Evolutionary conservation across 768 basidiomycete genomes (phyloP), one percentile per base, ranked within the genome.

Genomic region (Cyclocybe cylindracea): DNA sequence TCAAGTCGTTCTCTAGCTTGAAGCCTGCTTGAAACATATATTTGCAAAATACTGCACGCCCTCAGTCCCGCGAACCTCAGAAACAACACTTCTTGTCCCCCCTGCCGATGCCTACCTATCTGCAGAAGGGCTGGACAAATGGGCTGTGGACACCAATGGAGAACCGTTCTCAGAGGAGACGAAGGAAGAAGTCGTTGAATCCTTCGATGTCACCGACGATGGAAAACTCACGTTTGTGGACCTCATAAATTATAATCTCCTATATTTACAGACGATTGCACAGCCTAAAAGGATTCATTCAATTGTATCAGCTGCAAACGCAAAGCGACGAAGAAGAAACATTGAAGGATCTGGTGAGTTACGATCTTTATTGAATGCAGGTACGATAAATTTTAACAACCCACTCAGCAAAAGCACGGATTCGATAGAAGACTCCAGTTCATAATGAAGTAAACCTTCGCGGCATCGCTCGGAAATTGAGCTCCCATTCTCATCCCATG

Each of bases 301-400:
- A 91, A 64, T 82, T 92, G 48, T 92, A 91, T 61, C 86, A 89
- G 60, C 70, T 91, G n/a, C 91, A 93, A 65, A 90, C 88, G 1
- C 87, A 89, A 59, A 88, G 83, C 55, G 90, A 91, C 56, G 87
- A 90, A 58, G 85, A 85, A 65, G 88, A 93, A 69, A 93, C 90
- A 7, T 92, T 87, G 89, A 76, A 79, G 67, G 90, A 91, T 73
- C 69, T 91, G 56, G 87, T 89, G 60, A 59, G 83, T 65, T 52
- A 43, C 48, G 18, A 48, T 39, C 16, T 44, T 51, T 16, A 31
- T 33, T 24, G 42, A 19, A 10, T n/a, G n/a, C n/a, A n/a, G n/a
- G n/a, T n/a, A n/a, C n/a, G n/a, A n/a, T n/a, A n/a, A n/a, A n/a
- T n/a, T n/a, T 29, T 52, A 33, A 37, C 38, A 32, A 44, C 19